A percentile compares a stretch with the other conserved stretches of the same genome.
phyloP scores from a whole-genome alignment of 805 yeast species.

The Diddensiella santjacobensis region DNA sequence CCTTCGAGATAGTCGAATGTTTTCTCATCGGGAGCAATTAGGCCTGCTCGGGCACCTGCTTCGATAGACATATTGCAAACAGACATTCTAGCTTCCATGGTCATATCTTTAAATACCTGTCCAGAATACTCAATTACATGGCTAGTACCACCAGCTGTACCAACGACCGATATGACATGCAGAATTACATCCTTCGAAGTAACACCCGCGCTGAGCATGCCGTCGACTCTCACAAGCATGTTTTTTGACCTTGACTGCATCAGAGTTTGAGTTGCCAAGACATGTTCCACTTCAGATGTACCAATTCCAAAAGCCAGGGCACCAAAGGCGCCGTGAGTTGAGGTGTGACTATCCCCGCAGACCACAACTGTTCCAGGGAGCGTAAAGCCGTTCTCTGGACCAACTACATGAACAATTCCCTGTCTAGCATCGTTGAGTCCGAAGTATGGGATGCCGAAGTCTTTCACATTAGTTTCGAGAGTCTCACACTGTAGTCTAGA shows the following conservation, averaged over 20 bases:
- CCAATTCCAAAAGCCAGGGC: slow-evolving; percentile 97
- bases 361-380: slow-evolving; percentile 97
- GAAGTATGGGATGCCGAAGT: slow-evolving; percentile 81
- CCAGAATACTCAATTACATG: slow-evolving; percentile 95
- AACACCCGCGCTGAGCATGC: slow-evolving; percentile 78
- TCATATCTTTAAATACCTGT: slow-evolving; percentile 77
- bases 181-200: slow-evolving; percentile 92
- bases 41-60: slow-evolving; percentile 99
- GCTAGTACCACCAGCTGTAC: slow-evolving; percentile 99
- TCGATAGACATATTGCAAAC: slow-evolving; percentile 98
- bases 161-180: slow-evolving; percentile 92
- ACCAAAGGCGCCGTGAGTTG: slow-evolving; percentile 98
- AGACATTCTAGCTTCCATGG: slow-evolving; percentile 98
- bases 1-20: slow-evolving; percentile 87
- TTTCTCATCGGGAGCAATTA: slow-evolving; percentile 90
- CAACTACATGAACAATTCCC: slow-evolving; percentile 96
- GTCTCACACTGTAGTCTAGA: slow-evolving; percentile 90
- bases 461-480: slow-evolving; percentile 85
- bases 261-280: slow-evolving; percentile 87
- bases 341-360: slow-evolving; percentile 97
- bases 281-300: slow-evolving; percentile 98
- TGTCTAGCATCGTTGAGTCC: slow-evolving; percentile 94
- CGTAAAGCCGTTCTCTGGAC: slow-evolving; percentile 98
- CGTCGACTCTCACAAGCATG: slow-evolving; percentile 84
- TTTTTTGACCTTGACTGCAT: slow-evolving; percentile 93